These are phyloP conservation scores for Lachnum nothofagi DNA, from an alignment of 2,329 filamentous ascomycete species.

Conservation along the genomic window DNA sequence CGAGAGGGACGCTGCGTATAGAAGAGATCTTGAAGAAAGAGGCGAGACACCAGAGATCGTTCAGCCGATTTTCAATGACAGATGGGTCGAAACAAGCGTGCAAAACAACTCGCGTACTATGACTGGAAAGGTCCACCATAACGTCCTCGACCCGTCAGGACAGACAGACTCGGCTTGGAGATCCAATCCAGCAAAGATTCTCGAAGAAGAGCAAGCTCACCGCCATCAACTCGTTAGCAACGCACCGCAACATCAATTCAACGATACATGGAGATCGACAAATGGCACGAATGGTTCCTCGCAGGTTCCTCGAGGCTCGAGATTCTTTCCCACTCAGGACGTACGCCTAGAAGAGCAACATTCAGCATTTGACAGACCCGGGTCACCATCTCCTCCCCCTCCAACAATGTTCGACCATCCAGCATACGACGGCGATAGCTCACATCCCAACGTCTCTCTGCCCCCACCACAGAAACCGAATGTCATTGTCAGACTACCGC, in stretches of 20 bases:
- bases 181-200: conserved; percentile 4
- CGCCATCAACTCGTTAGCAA: conserved; percentile 15
- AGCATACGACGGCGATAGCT: conserved; percentile 62
- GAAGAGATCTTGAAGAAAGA: conserved; percentile 23
- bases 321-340: conserved; percentile 57
- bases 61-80: conserved; percentile 28
- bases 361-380: conserved; percentile 35
- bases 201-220: conserved; percentile 21
- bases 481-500: conserved; percentile 77
- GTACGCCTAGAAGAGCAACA: conserved; percentile 38
- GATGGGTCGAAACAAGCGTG: conserved; percentile 18
- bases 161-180: neutral
- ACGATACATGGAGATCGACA: conserved; percentile 29
- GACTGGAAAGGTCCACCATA: conserved; percentile 19
- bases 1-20: conserved; percentile 22
- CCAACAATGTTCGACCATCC: conserved; percentile 67
- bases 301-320: conserved; percentile 46
- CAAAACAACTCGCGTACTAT: conserved; percentile 17
- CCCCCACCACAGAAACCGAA: conserved; percentile 64
- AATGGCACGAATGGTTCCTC: conserved; percentile 35
- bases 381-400: conserved; percentile 66
- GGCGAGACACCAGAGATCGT: conserved; percentile 18
- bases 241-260: conserved; percentile 24
- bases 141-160: conserved; percentile 18
- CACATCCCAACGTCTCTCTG: conserved; percentile 63